Evolutionary conservation across 1,284 basidiomycete genomes (phyloP).

Genomic region (Hortiboletus rubellus): DNA sequence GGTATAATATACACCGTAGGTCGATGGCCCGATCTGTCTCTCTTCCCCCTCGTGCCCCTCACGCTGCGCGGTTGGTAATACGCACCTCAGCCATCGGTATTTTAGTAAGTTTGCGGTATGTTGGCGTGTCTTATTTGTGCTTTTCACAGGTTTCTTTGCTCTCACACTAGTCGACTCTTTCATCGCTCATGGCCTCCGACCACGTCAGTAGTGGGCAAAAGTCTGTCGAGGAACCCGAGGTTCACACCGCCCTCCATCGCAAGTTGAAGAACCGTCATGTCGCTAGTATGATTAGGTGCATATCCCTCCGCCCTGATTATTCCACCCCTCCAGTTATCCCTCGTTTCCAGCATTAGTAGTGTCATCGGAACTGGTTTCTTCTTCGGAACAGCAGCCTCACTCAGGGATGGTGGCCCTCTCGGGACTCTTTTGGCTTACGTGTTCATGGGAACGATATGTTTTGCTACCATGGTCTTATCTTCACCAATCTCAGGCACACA

Average conservation of each 20-base stretch:
- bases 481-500: background rate
- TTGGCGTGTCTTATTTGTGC: too few relatives aligned
- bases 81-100: too few relatives aligned
- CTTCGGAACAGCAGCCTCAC: slow-evolving; percentile 36
- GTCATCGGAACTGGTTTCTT: slow-evolving; percentile 53
- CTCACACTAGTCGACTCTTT: too few relatives aligned
- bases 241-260: slow-evolving; percentile 22
- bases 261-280: slow-evolving; percentile 35
- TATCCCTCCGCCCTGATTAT: background rate
- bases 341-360: slow-evolving; percentile 40
- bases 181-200: too few relatives aligned
- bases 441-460: slow-evolving; percentile 36
- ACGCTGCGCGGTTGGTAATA: too few relatives aligned
- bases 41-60: too few relatives aligned
- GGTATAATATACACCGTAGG: too few relatives aligned
- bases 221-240: background rate
- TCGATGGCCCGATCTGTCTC: too few relatives aligned
- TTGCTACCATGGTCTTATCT: slow-evolving; percentile 28
- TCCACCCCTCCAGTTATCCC: background rate
- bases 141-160: too few relatives aligned
- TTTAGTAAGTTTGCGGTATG: too few relatives aligned
- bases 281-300: slow-evolving; percentile 36
- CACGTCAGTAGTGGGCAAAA: too few relatives aligned
- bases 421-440: slow-evolving; percentile 36
- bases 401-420: slow-evolving; percentile 33